These are phyloP conservation scores for Penicillium sp. DNA, from an alignment of 2,329 filamentous ascomycete species.

Conservation along the genomic window DNA sequence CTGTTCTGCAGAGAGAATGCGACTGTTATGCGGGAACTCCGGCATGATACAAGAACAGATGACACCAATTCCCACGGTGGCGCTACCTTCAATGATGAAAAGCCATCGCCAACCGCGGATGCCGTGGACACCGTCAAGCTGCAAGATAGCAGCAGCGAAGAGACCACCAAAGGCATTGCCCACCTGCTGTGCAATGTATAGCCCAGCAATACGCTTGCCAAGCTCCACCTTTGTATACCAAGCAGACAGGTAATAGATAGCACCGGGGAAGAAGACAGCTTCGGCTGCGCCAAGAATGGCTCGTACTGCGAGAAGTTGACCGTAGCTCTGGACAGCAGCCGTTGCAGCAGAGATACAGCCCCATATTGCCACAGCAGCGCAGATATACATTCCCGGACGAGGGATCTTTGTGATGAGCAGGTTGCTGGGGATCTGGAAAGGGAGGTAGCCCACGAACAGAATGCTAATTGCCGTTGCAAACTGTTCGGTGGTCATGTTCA, in stretches of 20 bases:
- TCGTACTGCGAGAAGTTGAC: slow-evolving; percentile 58
- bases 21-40: slow-evolving; percentile 47
- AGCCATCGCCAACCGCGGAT: slow-evolving; percentile 35
- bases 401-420: slow-evolving; percentile 56
- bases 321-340: slow-evolving; percentile 57
- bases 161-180: slow-evolving; percentile 35
- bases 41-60: slow-evolving; percentile 44
- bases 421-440: slow-evolving; percentile 51
- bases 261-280: slow-evolving; percentile 61
- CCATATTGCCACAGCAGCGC: slow-evolving; percentile 61
- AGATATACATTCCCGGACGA: slow-evolving; percentile 57
- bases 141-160: slow-evolving; percentile 33
- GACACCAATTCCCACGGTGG: slow-evolving; percentile 33
- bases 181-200: slow-evolving; percentile 36
- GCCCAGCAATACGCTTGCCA: slow-evolving; percentile 36
- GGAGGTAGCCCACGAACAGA: slow-evolving; percentile 34
- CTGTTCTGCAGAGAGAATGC: slow-evolving; percentile 31
- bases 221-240: slow-evolving; percentile 47
- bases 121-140: slow-evolving; percentile 27
- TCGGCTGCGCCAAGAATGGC: slow-evolving; percentile 67
- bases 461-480: slow-evolving; percentile 39
- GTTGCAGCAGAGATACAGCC: slow-evolving; percentile 63
- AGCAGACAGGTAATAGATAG: slow-evolving; percentile 44
- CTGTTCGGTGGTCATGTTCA: slow-evolving; percentile 42
- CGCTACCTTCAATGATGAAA: slow-evolving; percentile 36